Base-by-base conservation (phyloP, 805 yeast species). In the Blastobotrys mokoenaii region DNA sequence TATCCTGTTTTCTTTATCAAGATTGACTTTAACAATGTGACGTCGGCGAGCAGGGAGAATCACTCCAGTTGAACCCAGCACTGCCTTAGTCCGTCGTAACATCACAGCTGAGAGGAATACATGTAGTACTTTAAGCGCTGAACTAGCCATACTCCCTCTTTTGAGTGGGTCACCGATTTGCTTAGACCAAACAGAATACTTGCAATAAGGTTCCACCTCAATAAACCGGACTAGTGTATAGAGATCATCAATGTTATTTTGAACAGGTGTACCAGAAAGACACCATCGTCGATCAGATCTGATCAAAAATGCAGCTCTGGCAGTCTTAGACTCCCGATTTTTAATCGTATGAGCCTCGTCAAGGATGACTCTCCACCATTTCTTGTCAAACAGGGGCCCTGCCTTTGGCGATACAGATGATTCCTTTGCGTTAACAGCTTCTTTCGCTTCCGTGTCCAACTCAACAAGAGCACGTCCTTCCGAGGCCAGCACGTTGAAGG, bases 271-370 rank as follows among this genome's bases (percentile, higher is more conserved):
- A 44, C 85, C 85, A 1, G 83, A 76, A 3, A 79, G 63, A 25
- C 77, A 71, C 81, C 83, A 78, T 39, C 82, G 64, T 45, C 71
- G 69, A 1, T 53, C 45, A 17, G 76, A 59, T 22, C 65, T 56
- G 6, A 80, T 45, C 4, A 62, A 58, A 38, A 64, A 65, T 48
- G 73, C 66, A 0, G 80, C 80, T 37, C 57, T 63, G 0, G 80
- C 62, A 3, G 72, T 59, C 49, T 70, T 66, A 0, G 84, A 63
- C 11, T 60, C 59, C 40, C 63, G 62, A 53, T 79, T 79, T 51
- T 78, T 77, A 51, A 80, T 77, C 12, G 67, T 66, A 53, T 79
- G 85, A 1, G 83, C 84, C 55, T 79, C 86, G 63, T 80, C 86
- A 22, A 79, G 61, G 30, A 80, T 70, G n/a, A 79, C 62, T 51